A percentile compares a stretch with the other conserved stretches of the same genome.
phyloP scores from a whole-genome alignment of 1,284 basidiomycete species.

The Puccinia brachypodii region DNA sequence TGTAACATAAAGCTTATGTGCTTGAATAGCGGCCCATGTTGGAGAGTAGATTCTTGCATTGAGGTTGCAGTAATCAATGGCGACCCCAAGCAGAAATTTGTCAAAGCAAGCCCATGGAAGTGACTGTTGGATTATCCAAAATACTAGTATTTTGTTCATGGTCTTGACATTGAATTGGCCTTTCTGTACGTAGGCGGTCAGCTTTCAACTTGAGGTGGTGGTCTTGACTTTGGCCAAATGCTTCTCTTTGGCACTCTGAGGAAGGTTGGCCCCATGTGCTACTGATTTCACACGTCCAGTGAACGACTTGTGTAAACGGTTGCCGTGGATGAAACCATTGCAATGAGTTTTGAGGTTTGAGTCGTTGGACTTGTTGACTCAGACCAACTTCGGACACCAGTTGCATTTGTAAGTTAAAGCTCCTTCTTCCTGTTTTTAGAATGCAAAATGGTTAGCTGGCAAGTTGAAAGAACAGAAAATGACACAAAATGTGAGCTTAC shows the following conservation, averaged over 20 bases:
- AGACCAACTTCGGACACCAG: neutral
- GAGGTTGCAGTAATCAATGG: neutral
- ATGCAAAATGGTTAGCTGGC: no score
- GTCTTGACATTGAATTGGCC: neutral
- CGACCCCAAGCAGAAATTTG: neutral
- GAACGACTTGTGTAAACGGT: neutral
- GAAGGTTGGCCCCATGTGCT: neutral
- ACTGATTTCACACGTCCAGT: neutral
- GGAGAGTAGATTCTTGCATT: neutral
- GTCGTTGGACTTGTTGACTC: neutral
- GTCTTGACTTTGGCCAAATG: neutral
- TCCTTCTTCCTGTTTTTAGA: neutral
- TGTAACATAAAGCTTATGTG: neutral
- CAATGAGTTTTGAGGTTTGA: conserved; percentile 10
- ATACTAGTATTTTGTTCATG: neutral
- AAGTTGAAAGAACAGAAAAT: neutral
- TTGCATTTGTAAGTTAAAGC: neutral
- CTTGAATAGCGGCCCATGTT: neutral
- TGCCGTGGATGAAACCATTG: neutral
- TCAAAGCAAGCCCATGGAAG: conserved; percentile 7
- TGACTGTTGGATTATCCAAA: conserved; percentile 3
- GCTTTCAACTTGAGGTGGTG: neutral
- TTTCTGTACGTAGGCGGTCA: neutral
- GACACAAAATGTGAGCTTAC: no score
- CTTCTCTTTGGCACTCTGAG: neutral